Conservation (phyloP, 371 early-diverging fungal species). For the Lichtheimia ornata region DNA sequence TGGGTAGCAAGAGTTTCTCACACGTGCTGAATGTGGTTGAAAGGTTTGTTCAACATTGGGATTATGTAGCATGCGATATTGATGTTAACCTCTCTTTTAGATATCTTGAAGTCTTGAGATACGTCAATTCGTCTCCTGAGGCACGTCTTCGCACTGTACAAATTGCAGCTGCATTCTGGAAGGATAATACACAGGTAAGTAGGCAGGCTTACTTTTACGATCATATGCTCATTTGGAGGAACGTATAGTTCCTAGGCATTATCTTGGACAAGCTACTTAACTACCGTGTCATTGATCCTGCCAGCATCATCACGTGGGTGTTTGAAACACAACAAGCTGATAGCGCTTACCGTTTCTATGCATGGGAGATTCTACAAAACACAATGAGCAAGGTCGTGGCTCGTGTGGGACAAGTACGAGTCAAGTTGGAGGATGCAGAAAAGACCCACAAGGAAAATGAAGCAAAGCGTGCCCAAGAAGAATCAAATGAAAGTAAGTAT, state of each 20-base stretch:
- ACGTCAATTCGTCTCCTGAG: conserved; percentile 60
- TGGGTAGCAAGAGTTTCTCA: conserved; percentile 92
- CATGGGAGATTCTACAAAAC: conserved; percentile 81
- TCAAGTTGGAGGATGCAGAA: conserved; percentile 47
- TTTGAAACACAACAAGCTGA: conserved; percentile 62
- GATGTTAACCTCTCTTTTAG: conserved; percentile 26
- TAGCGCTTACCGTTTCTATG: conserved; percentile 58
- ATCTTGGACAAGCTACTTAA: conserved; percentile 88
- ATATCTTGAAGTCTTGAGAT: conserved; percentile 69
- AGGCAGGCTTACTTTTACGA: background rate
- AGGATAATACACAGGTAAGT: conserved; percentile 69
- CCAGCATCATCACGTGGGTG: conserved; percentile 77
- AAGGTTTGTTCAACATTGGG: conserved; percentile 39
- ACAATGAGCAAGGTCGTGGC: conserved; percentile 81
- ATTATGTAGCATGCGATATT: background rate
- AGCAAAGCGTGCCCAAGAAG: conserved; percentile 25
- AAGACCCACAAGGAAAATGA: conserved; percentile 39
- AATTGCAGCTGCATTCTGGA: conserved; percentile 84
- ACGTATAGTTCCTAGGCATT: conserved; percentile 76
- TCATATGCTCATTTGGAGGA: background rate
- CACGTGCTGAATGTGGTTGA: conserved; percentile 92
- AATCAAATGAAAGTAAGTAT: conserved; percentile 35
- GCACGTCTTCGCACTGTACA: conserved; percentile 70
- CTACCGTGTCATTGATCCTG: conserved; percentile 89
- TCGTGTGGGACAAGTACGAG: conserved; percentile 76